These are phyloP conservation scores for Colletotrichum sp. DNA, from an alignment of 2,329 filamentous ascomycete species.

Conservation along the genomic window DNA sequence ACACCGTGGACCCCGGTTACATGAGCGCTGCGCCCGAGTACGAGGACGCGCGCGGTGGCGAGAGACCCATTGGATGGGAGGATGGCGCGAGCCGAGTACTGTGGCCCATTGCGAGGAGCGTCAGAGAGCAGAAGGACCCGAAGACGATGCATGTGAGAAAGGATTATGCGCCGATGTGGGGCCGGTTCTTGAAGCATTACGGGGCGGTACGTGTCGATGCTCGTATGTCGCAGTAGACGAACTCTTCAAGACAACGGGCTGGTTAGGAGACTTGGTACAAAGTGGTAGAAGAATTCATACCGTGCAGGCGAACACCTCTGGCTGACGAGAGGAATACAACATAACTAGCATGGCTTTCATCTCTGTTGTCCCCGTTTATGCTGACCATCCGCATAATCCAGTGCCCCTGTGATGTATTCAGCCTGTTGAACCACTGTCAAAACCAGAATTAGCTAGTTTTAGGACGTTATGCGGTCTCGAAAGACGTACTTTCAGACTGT, in stretches of 20 bases:
- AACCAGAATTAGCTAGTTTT: too few relatives aligned
- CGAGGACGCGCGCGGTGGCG: constrained; percentile 24
- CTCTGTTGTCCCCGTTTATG: too few relatives aligned
- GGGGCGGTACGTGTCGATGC: not conserved
- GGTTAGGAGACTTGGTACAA: too few relatives aligned
- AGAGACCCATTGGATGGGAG: constrained; percentile 40
- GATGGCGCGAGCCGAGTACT: constrained; percentile 40
- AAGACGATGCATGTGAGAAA: too few relatives aligned
- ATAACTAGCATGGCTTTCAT: too few relatives aligned
- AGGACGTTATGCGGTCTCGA: accelerated
- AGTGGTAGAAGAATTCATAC: accelerated
- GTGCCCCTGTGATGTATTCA: too few relatives aligned
- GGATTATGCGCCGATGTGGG: not conserved
- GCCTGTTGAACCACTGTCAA: too few relatives aligned
- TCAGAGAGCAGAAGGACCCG: too few relatives aligned
- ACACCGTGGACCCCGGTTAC: constrained; percentile 42
- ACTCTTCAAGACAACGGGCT: too few relatives aligned
- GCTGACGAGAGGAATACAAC: too few relatives aligned
- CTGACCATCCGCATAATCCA: too few relatives aligned
- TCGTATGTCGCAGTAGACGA: not conserved
- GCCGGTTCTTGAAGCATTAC: not conserved
- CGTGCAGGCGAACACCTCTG: too few relatives aligned
- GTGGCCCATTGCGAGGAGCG: constrained; percentile 30
- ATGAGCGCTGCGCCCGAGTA: constrained; percentile 40
- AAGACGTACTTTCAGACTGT: not conserved